Percentiles rank a stretch among this genome's conserved stretches.
Evolutionary conservation across 495 filamentous ascomycete genomes (phyloP).

Genomic region (Geopyxis carbonaria): DNA sequence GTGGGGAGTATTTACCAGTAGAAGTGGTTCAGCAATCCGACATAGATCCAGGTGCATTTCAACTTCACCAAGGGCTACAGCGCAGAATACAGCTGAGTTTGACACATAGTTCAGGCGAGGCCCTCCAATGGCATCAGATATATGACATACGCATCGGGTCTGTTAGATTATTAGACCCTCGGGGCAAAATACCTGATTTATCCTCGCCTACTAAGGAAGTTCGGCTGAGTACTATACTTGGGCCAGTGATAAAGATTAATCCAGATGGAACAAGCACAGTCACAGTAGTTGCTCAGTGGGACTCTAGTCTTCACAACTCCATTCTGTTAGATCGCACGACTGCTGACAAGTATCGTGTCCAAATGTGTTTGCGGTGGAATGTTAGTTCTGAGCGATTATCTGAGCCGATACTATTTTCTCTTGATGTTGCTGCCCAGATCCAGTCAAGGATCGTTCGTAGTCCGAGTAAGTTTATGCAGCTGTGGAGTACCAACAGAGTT

Average conservation of each 20-base stretch:
- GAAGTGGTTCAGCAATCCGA: conserved; percentile 75
- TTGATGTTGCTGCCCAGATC: conserved; percentile 65
- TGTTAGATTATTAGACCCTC: conserved; percentile 65
- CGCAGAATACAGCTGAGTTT: conserved; percentile 71
- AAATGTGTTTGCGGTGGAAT: conserved; percentile 71
- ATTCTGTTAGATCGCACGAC: conserved; percentile 78
- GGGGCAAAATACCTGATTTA: conserved; percentile 67
- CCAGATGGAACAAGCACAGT: conserved; percentile 83
- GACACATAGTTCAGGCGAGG: conserved; percentile 75
- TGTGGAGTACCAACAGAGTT: conserved; percentile 70
- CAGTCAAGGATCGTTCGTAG: conserved; percentile 69
- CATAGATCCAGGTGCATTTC: conserved; percentile 71
- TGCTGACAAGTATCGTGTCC: conserved; percentile 76
- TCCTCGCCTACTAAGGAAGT: conserved; percentile 55
- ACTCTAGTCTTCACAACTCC: conserved; percentile 82
- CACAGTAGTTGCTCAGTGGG: conserved; percentile 80
- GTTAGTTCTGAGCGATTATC: conserved; percentile 60
- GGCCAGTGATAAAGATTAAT: conserved; percentile 61
- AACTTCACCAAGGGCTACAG: conserved; percentile 90
- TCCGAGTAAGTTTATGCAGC: conserved; percentile 67
- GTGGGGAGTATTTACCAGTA: conserved; percentile 77
- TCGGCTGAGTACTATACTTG: conserved; percentile 52
- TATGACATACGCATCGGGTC: conserved; percentile 55
- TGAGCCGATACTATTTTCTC: conserved; percentile 66
- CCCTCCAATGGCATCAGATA: conserved; percentile 72